A percentile compares a stretch with the other conserved stretches of the same genome.
phyloP scores from a whole-genome alignment of 768 basidiomycete species.

The Royoungia palumana region DNA sequence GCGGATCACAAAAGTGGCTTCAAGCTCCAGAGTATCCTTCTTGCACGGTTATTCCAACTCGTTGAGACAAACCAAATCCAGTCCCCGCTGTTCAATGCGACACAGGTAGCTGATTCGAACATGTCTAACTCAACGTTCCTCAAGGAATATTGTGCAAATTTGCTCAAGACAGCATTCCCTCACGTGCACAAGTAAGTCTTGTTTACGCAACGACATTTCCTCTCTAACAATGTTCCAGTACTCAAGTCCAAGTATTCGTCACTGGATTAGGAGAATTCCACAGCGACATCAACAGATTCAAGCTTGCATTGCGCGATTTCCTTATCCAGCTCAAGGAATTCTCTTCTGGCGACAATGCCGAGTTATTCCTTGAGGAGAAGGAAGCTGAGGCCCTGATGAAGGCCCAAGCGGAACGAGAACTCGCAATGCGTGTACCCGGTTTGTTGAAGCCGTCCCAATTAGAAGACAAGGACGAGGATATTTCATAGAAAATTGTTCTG shows the following conservation, averaged over 20 bases:
- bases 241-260: constrained; percentile 72
- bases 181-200: constrained; percentile 77
- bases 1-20: constrained; percentile 99
- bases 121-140: constrained; percentile 80
- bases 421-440: constrained; percentile 93
- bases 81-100: constrained; percentile 80
- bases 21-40: constrained; percentile 90
- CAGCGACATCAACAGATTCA: constrained; percentile 86
- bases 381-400: constrained; percentile 79
- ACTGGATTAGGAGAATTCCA: constrained; percentile 66
- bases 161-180: constrained; percentile 87
- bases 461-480: constrained; percentile 92
- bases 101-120: constrained; percentile 62
- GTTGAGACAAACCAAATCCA: constrained; percentile 79
- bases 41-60: constrained; percentile 90
- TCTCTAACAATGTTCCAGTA: constrained; percentile 36
- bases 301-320: constrained; percentile 93
- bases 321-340: constrained; percentile 97
- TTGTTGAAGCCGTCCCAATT: constrained; percentile 95
- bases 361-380: constrained; percentile 92
- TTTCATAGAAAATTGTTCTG: constrained; percentile 30
- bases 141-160: constrained; percentile 79
- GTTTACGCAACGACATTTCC: background rate
- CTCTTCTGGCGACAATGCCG: constrained; percentile 86
- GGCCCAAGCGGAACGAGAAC: constrained; percentile 79